A percentile compares a stretch with the other conserved stretches of the same genome.
phyloP scores from a whole-genome alignment of 495 filamentous ascomycete genomes.

The Tuber borchii region DNA sequence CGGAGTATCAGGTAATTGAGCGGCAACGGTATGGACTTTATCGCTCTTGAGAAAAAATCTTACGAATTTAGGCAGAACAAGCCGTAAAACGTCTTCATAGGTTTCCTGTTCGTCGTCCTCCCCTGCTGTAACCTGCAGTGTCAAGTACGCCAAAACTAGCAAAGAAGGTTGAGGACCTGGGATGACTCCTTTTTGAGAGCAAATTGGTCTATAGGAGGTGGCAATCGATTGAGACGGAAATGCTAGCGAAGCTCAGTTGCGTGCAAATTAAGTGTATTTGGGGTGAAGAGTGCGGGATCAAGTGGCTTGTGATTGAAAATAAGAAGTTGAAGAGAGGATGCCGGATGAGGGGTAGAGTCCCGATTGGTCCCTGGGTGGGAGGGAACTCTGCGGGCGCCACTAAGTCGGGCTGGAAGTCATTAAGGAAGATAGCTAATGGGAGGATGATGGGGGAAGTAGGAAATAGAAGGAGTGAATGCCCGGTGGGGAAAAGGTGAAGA shows the following conservation, averaged over 20 bases:
- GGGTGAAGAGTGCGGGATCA: conserved; percentile 88
- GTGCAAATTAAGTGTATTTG: conserved; percentile 89
- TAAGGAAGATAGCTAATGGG: too few relatives aligned
- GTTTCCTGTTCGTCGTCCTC: conserved; percentile 81
- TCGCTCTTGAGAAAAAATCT: conserved; percentile 88
- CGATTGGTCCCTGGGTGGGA: too few relatives aligned
- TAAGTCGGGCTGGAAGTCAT: too few relatives aligned
- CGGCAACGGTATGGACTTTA: conserved; percentile 85
- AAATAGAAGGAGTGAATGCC: too few relatives aligned
- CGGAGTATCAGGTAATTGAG: conserved; percentile 75
- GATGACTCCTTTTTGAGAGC: conserved; percentile 97
- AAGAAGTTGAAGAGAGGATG: conserved; percentile 79
- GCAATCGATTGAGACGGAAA: conserved; percentile 79
- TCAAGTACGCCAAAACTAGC: conserved; percentile 79
- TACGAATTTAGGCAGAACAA: conserved; percentile 91
- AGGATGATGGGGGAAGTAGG: too few relatives aligned
- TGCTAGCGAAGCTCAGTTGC: conserved; percentile 83
- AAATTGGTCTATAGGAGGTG: conserved; percentile 87
- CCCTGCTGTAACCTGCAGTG: conserved; percentile 76
- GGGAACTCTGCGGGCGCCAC: too few relatives aligned
- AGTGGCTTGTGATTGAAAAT: conserved; percentile 86
- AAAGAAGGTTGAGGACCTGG: conserved; percentile 80
- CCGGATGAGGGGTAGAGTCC: too few relatives aligned
- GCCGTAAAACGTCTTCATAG: conserved; percentile 78
- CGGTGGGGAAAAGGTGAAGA: too few relatives aligned